Evolutionary conservation across 2,329 filamentous ascomycete genomes (phyloP).

Genomic region (Aureobasidium vineae): DNA sequence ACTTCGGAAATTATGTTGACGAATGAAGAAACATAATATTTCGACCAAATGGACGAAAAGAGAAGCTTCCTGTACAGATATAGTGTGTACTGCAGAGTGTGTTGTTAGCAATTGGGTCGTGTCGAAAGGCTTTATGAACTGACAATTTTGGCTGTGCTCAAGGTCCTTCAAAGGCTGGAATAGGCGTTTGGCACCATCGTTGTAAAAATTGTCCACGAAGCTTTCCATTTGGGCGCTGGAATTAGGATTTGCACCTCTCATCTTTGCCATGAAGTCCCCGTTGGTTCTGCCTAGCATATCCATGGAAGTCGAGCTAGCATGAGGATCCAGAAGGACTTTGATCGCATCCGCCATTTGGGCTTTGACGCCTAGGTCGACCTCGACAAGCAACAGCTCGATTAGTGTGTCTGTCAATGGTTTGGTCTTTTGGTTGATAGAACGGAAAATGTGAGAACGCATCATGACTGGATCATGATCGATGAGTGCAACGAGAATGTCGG

Average conservation of each 20-base stretch:
- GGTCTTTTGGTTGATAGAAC: constrained; percentile 83
- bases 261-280: constrained; percentile 65
- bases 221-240: constrained; percentile 70
- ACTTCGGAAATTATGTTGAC: constrained; percentile 80
- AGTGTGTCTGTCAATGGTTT: constrained; percentile 85
- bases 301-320: constrained; percentile 58
- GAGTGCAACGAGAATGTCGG: constrained; percentile 87
- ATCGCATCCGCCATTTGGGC: constrained; percentile 93
- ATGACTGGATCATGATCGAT: constrained; percentile 95
- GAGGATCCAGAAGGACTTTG: constrained; percentile 83
- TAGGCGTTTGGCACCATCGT: constrained; percentile 76
- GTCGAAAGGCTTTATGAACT: neutral
- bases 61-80: constrained; percentile 81
- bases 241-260: constrained; percentile 50
- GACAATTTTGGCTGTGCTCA: constrained; percentile 53
- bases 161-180: constrained; percentile 85
- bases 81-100: constrained; percentile 44
- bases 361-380: constrained; percentile 91
- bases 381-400: constrained; percentile 85
- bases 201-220: constrained; percentile 87
- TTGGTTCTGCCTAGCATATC: constrained; percentile 62
- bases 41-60: constrained; percentile 90
- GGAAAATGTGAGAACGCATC: constrained; percentile 90
- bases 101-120: neutral
- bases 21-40: constrained; percentile 88